phyloP scores from a whole-genome alignment of 1,284 basidiomycete genomes.

The Trametes versicolor region DNA sequence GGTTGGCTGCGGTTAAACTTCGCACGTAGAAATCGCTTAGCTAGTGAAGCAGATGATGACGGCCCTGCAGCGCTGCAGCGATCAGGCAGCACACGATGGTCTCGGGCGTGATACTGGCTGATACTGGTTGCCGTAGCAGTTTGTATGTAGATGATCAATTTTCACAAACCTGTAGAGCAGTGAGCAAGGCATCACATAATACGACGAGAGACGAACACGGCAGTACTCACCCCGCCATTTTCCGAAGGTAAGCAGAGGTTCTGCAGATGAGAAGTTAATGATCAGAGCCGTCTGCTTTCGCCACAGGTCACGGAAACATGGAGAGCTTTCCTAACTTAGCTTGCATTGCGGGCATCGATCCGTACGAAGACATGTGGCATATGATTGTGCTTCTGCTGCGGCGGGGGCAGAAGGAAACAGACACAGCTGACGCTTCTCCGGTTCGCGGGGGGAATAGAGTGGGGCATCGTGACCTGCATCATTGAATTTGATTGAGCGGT shows the following conservation, averaged over 20 bases:
- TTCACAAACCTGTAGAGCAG: not conserved
- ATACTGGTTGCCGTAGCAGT: not conserved
- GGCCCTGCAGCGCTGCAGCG: not conserved
- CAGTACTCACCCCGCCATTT: constrained; percentile 14
- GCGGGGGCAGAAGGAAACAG: constrained; percentile 3
- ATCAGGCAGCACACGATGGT: not conserved
- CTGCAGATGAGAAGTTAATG: not conserved
- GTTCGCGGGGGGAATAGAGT: constrained; percentile 12
- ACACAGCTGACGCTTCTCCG: not conserved
- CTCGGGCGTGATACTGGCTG: not conserved
- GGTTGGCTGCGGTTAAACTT: constrained; percentile 24
- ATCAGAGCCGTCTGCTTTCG: not conserved
- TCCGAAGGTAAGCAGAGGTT: not conserved
- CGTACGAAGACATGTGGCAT: constrained; percentile 3
- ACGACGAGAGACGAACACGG: not conserved
- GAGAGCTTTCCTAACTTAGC: not conserved
- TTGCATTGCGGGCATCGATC: constrained; percentile 5
- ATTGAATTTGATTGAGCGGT: not conserved
- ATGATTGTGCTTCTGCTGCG: not conserved
- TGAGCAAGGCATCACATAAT: not conserved
- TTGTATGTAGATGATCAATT: no score
- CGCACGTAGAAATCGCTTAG: constrained; percentile 17
- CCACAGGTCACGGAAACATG: not conserved
- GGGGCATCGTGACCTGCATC: constrained; percentile 10
- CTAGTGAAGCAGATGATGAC: not conserved